Evolutionary conservation across 2,329 filamentous ascomycete species (phyloP), one percentile per base, ranked within the genome.

Genomic region (Cordyceps farinosa): DNA sequence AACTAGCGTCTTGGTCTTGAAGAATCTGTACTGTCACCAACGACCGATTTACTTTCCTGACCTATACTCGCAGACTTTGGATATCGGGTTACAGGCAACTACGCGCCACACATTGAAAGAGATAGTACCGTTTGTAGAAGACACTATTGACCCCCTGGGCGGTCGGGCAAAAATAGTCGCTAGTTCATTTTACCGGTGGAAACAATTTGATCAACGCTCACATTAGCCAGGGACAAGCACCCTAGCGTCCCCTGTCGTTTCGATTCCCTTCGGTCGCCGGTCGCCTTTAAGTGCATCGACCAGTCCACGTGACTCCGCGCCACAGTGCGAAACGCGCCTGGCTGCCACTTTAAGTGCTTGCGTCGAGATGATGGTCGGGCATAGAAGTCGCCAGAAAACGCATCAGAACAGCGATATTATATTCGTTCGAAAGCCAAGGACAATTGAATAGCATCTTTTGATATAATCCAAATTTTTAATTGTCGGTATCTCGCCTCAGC

Each of bases 301-400:
- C 11, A 30, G 57, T 54, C 59, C 67, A 69, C 68, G 68, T 69
- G 68, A 69, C 57, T 58, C 13, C 68, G 68, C 67, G 67, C 64
- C 65, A 53, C 51, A 45, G 45, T 53, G 45, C 61, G 45, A 44
- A 47, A 58, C 52, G 51, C 51, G 44, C 36, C 27, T 29, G 47
- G 34, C 54, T 45, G 45, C 61, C 61, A 64, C 50, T 64, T 64
- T 60, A 56, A 64, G 56, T 63, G 62, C 30, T 63, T 63, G 48
- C 55, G n/a, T 53, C 38, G 32, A 44, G 32, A 34, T n/a, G 27
- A n/a, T 9, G 11, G n/a, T 44, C 6, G 22, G 3, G 38, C 15
- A 1, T 30, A 3, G 2, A 57, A 52, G 32, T 27, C 27, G n/a
- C 22, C n/a, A n/a, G 53, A 27, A 57, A 48, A 9, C 7, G 22